These are phyloP conservation scores for Saccharomycopsis javanensis DNA, from an alignment of 805 yeast genomes.

Conservation along the genomic window DNA sequence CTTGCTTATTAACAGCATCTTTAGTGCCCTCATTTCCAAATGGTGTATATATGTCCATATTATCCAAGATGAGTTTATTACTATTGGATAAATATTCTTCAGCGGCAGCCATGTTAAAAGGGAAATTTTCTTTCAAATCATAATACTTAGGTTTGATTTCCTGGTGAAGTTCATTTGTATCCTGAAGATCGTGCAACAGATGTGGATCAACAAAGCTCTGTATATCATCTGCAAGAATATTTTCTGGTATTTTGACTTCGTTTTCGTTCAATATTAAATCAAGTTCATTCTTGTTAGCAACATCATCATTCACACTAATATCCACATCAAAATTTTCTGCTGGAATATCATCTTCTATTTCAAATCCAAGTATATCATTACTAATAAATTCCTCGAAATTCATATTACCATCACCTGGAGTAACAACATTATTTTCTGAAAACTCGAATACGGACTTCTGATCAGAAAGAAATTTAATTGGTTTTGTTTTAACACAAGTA, in stretches of 20 bases:
- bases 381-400: conserved; percentile 15
- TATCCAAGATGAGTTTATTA: conserved; percentile 39
- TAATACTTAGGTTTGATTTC: background rate
- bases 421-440: conserved; percentile 6
- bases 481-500: conserved; percentile 48
- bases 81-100: conserved; percentile 34
- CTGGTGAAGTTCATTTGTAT: background rate
- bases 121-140: conserved; percentile 20
- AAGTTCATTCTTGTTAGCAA: background rate
- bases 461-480: conserved; percentile 26
- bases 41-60: conserved; percentile 39
- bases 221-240: background rate
- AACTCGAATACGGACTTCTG: conserved; percentile 12
- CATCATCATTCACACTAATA: background rate
- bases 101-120: conserved; percentile 39
- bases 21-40: background rate
- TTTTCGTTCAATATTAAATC: background rate
- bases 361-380: conserved; percentile 12
- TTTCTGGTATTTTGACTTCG: background rate
- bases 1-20: background rate
- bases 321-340: background rate
- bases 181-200: background rate
- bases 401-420: conserved; percentile 1
- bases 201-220: background rate
- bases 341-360: conserved; percentile 4